These are phyloP conservation scores for Pseudomicrostroma phylloplanum DNA, from an alignment of 1,284 basidiomycete species.

Conservation along the genomic window DNA sequence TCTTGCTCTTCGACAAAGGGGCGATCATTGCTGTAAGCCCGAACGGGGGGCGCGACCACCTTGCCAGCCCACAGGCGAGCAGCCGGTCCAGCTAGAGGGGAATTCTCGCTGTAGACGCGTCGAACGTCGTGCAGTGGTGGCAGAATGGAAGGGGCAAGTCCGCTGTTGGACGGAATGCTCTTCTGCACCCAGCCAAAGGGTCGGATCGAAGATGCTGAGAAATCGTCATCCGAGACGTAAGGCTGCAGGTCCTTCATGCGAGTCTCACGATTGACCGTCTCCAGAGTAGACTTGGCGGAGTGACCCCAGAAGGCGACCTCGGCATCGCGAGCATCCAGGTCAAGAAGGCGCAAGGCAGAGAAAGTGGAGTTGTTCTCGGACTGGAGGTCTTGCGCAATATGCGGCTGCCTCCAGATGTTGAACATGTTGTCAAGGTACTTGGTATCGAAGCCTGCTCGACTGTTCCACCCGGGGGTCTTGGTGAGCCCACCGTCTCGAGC, in stretches of 20 bases:
- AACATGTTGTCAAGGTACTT: constrained; percentile 66
- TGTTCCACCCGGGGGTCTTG: constrained; percentile 62
- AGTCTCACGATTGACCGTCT: constrained; percentile 21
- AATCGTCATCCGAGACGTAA: constrained; percentile 58
- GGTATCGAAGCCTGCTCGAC: constrained; percentile 59
- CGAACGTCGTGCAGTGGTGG: constrained; percentile 61
- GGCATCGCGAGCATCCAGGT: constrained; percentile 62
- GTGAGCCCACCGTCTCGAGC: constrained; percentile 74
- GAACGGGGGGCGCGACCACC: constrained; percentile 76
- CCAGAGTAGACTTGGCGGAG: constrained; percentile 57
- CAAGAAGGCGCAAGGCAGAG: constrained; percentile 69
- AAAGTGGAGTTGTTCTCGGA: constrained; percentile 55
- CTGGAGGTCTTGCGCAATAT: constrained; percentile 66
- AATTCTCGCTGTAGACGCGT: constrained; percentile 62
- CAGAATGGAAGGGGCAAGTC: background rate
- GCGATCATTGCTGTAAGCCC: constrained; percentile 68
- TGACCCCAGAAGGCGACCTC: constrained; percentile 59
- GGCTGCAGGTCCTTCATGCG: constrained; percentile 22
- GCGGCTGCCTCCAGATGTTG: constrained; percentile 83
- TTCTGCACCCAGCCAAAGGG: constrained; percentile 52
- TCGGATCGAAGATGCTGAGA: constrained; percentile 55
- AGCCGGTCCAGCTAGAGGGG: constrained; percentile 71
- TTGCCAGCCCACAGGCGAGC: constrained; percentile 75
- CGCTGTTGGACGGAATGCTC: constrained; percentile 52
- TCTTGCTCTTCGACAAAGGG: constrained; percentile 70